phyloP scores from a whole-genome alignment of 2,329 filamentous ascomycete species.

The Helotiales sp. region DNA sequence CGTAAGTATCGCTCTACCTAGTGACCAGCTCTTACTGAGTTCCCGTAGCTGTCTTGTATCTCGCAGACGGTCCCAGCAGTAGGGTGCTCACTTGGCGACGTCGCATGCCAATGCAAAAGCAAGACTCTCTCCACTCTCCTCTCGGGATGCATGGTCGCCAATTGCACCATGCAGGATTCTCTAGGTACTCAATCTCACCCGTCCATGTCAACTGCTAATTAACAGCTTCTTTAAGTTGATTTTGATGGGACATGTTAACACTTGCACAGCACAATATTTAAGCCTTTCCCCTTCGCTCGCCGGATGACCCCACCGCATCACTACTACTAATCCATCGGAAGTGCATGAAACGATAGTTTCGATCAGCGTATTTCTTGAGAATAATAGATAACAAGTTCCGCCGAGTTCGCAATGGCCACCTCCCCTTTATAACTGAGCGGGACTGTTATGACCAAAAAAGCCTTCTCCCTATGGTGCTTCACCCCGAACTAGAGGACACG shows the following conservation, averaged over 20 bases:
- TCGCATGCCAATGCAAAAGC: constrained; percentile 11
- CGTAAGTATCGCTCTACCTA: constrained; percentile 5
- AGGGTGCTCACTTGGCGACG: constrained; percentile 6
- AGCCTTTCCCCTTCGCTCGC: too few relatives aligned
- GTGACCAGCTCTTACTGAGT: neutral
- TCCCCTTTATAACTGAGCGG: neutral
- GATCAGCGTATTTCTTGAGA: neutral
- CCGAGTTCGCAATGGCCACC: neutral
- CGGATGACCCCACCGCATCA: too few relatives aligned
- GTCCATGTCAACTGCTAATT: neutral
- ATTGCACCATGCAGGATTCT: constrained; percentile 13
- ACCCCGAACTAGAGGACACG: neutral
- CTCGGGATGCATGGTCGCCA: constrained; percentile 7
- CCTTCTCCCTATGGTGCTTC: neutral
- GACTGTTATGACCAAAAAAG: neutral
- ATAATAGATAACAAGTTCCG: neutral
- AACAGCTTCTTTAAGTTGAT: too few relatives aligned
- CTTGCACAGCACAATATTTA: too few relatives aligned
- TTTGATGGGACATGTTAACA: too few relatives aligned
- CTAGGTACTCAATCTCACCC: constrained; percentile 1
- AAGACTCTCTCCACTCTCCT: neutral
- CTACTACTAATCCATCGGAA: too few relatives aligned
- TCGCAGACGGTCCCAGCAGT: neutral
- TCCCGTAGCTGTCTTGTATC: neutral
- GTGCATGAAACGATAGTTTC: too few relatives aligned